Evolutionary conservation across 352 stramenopile species (phyloP).

Genomic region (Globisporangium alternatum): DNA sequence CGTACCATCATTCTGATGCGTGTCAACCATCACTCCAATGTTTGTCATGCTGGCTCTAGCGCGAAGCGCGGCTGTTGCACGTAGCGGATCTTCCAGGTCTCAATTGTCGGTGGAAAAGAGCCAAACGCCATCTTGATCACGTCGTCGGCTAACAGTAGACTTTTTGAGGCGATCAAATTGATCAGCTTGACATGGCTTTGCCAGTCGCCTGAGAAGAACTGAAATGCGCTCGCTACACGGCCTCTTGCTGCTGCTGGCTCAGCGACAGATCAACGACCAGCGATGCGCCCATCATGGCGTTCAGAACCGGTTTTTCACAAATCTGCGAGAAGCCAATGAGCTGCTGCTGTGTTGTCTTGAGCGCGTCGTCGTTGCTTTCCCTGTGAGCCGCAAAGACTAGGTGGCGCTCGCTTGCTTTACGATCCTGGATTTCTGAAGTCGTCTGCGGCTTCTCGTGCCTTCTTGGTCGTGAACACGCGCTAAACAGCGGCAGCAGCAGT

Average conservation of each 20-base stretch:
- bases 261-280: neutral
- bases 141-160: neutral
- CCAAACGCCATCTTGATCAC: conserved; percentile 3
- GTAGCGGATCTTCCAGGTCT: neutral
- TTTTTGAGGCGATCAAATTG: neutral
- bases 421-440: neutral
- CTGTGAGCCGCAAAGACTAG: neutral
- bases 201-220: neutral
- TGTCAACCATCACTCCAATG: no score
- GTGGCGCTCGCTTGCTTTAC: neutral
- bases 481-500: neutral
- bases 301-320: neutral
- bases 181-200: neutral
- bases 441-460: neutral
- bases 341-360: neutral
- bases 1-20: no score
- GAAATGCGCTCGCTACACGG: neutral
- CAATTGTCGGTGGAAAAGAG: neutral
- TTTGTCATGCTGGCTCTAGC: neutral
- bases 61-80: neutral
- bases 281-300: neutral
- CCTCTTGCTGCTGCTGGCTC: neutral
- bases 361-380: neutral
- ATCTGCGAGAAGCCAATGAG: conserved; percentile 1
- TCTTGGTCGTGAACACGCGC: neutral